Base-by-base conservation (phyloP, 805 yeast genomes). In the Wickerhamomyces alni region DNA sequence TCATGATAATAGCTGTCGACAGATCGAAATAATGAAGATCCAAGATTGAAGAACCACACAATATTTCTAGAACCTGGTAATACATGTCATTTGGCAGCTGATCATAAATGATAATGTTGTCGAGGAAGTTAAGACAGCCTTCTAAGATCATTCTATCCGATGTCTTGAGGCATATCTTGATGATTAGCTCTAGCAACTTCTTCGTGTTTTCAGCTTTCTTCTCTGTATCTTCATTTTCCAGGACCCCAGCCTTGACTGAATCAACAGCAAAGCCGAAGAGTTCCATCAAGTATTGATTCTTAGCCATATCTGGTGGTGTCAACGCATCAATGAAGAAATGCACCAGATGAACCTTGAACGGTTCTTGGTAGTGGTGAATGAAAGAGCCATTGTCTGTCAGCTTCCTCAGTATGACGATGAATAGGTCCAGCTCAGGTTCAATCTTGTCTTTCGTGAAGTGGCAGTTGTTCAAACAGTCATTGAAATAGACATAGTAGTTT, bases 371-470 rank as follows among this genome's bases (percentile, higher is more conserved):
- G 40, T 75, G 80, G 42, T 70, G 70, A 35, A 74, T 61, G 46
- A 76, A 75, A 36, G 67, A 61, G 3, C 85, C 85, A 42, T 71
- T 63, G 29, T 67, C 64, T 6, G 86, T 75, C 35, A 78, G 61
- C 1, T 58, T 51, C 28, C 58, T 57, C 28, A 82, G 50, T 5
- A 77, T 76, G 8, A 51, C 46, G 22, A 82, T 52, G 36, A 77
- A 75, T 16, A 70, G 49, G 33, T 69, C 74, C 44, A 75, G 69
- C 45, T 79, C 81, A 3, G 70, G 70, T 39, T 77, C 77, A 13
- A 69, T 46, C 13, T 41, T 48, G 12, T 42, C 52, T 17, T 46
- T 51, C 42, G 44, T 48, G 28, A 65, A 47, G 15, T 67, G 51
- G 42, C 80, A 71, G 42, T 58, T 69, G 3, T 52, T 48, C 26